Conservation (phyloP, 257 asterid genomes). For the Fraxinus americana region DNA sequence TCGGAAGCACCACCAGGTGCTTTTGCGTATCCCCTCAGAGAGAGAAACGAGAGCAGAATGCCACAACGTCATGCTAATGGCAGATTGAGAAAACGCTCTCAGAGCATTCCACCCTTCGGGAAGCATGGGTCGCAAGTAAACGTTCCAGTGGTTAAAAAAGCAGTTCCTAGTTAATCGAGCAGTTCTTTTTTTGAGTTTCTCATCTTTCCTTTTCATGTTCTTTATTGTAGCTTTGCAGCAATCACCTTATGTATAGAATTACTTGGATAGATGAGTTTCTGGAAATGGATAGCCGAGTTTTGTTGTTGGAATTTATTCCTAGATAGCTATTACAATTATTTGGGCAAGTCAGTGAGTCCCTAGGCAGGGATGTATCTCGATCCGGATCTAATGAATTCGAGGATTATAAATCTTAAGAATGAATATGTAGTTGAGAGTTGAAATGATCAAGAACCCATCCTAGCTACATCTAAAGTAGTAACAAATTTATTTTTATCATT, state of each 20-base stretch:
- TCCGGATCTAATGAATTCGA: too few species aligned
- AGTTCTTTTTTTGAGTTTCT: background rate
- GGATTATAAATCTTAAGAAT: too few species aligned
- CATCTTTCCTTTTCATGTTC: slow-evolving; percentile 1
- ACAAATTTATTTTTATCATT: background rate
- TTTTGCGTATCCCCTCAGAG: slow-evolving; percentile 33
- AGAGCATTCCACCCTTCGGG: slow-evolving; percentile 53
- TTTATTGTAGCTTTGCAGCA: background rate
- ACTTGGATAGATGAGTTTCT: background rate
- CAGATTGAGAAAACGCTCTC: slow-evolving; percentile 56
- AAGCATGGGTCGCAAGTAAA: slow-evolving; percentile 37
- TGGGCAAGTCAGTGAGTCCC: background rate
- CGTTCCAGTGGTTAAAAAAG: slow-evolving; percentile 35
- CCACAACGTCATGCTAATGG: slow-evolving; percentile 15
- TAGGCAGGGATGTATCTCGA: too few species aligned
- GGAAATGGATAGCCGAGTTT: background rate
- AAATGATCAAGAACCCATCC: too few species aligned
- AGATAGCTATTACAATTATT: background rate
- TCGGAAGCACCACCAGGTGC: slow-evolving; percentile 34
- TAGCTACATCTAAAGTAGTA: too few species aligned
- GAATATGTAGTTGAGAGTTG: too few species aligned
- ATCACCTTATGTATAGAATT: background rate
- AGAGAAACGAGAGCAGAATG: slow-evolving; percentile 41
- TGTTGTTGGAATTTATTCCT: background rate
- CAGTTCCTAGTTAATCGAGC: slow-evolving; percentile 22